Conservation (phyloP, 345 rosid genomes). For the Rubroshorea leprosula region DNA sequence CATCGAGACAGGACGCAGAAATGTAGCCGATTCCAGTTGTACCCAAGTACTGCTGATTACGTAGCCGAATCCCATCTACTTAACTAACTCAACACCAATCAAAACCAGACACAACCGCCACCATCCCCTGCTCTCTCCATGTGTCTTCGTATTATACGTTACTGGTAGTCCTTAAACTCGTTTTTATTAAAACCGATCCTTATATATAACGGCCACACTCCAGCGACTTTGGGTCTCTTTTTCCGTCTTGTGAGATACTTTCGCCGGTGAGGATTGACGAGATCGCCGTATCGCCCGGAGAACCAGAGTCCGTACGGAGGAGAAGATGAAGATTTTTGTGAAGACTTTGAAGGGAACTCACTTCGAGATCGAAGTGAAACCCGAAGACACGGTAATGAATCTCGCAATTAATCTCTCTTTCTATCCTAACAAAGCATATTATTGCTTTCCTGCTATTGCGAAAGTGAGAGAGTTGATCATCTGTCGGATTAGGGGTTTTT, state of each 20-base stretch:
- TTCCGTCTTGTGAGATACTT: not conserved
- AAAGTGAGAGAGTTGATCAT: not conserved
- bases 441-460: not conserved
- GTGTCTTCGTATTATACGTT: not conserved
- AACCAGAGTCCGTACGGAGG: not conserved
- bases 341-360: conserved; percentile 43
- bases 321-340: conserved; percentile 39
- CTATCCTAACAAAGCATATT: not conserved
- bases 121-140: not conserved
- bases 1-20: too few species aligned
- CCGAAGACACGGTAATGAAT: conserved; percentile 28
- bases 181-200: not conserved
- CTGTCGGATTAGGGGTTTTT: not conserved
- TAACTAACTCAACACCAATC: not conserved
- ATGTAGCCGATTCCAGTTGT: not conserved
- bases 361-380: conserved; percentile 42
- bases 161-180: not conserved
- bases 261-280: not conserved
- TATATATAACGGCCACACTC: not conserved
- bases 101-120: not conserved
- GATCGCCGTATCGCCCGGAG: not conserved
- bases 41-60: not conserved
- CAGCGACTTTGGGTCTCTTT: not conserved
- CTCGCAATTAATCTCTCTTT: not conserved
- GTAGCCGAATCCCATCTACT: not conserved